These are phyloP conservation scores for Coemansia sp. DNA, from an alignment of 192 early-diverging fungal genomes.

Conservation along the genomic window DNA sequence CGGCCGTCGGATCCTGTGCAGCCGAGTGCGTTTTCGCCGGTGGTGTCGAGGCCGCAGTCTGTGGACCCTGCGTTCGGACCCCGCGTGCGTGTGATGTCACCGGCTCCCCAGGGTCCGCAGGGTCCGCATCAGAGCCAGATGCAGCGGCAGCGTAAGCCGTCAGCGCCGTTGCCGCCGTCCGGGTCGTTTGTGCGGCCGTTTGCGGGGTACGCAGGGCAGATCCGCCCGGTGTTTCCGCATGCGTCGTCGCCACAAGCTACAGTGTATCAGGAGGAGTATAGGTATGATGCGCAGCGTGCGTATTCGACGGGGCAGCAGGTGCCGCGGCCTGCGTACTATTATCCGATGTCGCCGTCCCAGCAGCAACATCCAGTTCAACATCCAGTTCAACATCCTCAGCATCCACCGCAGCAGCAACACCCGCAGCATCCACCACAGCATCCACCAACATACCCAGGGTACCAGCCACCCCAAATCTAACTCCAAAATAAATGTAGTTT, in stretches of 20 bases:
- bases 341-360: slow-evolving; percentile 4
- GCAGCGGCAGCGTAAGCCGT: slow-evolving; percentile 26
- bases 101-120: not conserved
- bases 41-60: slow-evolving; percentile 30
- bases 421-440: not conserved
- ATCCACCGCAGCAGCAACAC: too few relatives aligned
- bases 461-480: not conserved
- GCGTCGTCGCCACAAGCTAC: slow-evolving; percentile 3
- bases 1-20: slow-evolving; percentile 10
- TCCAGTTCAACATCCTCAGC: not conserved
- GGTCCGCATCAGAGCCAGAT: not conserved
- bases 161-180: slow-evolving; percentile 19
- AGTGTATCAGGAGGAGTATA: not conserved
- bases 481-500: slow-evolving; percentile 1
- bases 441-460: not conserved
- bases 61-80: slow-evolving; percentile 13
- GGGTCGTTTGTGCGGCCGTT: not conserved
- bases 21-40: slow-evolving; percentile 25
- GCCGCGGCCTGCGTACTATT: slow-evolving; percentile 8
- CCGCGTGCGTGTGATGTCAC: not conserved
- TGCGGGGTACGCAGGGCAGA: not conserved
- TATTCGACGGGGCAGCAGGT: slow-evolving; percentile 3
- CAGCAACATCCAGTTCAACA: slow-evolving; percentile 16
- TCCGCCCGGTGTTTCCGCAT: not conserved
- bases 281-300: not conserved